Evolutionary conservation across 2,329 filamentous ascomycete species (phyloP), one percentile per base, ranked within the genome.

Genomic region (Penicillium frequentans): DNA sequence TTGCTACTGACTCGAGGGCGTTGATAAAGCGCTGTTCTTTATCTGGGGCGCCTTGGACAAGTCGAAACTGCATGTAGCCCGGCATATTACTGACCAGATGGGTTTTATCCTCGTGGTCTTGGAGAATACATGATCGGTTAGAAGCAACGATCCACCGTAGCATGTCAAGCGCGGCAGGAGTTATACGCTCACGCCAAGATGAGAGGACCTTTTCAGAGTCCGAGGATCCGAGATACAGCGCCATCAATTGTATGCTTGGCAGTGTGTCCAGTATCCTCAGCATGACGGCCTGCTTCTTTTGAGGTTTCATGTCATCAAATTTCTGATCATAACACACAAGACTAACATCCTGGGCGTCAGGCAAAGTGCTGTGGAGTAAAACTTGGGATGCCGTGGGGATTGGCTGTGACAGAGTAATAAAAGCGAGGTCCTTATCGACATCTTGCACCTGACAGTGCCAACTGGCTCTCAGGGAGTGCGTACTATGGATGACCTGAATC

Each of bases 81-180:
- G 79, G 67, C 77, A 93, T 86, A 0, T 87, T 88, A 24, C 77
- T 77, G 3, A 95, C 81, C 11, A 79, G 81, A 59, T 87, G 80
- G 35, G 78, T 75, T 31, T 62, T 59, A 23, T 68, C 39, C 8
- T 59, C 47, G 42, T 75, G 74, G 16, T 95, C 87, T 64, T 93
- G 87, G 46, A 93, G 81, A 58, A 97, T 95, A 64, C 88, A 93
- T 0, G 93, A 93, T 46, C 91, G 82, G 66, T 96, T 96, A 0
- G 92, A 96, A 0, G 92, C 90, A 56, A 97, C 85, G 59, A 96
- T 90, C 93, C 93, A 97, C 51, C 90, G 84, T 21, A 97, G 76
- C 0, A 96, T 73, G 21, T 86, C 84, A 3, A 90, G 74, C 0
- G 87, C 84, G 7, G 89, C 83, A 2, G 85, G 83, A 0, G 87